Conservation (phyloP, 2,329 filamentous ascomycete species). For the Cordyceps fumosorosea region DNA sequence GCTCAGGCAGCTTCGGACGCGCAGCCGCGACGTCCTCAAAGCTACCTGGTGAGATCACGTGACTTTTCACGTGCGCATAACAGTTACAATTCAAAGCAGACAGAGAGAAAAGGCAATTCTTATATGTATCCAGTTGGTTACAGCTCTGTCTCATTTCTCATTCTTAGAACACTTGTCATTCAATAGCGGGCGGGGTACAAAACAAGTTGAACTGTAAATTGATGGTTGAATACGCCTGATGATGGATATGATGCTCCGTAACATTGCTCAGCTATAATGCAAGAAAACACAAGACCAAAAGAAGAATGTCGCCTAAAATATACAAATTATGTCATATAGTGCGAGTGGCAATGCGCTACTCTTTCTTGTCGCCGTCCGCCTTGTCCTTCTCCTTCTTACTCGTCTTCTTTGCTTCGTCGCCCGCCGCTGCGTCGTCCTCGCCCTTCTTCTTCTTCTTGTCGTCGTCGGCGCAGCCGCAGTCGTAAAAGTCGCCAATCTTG, state of each 20-base stretch:
- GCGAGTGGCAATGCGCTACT: background rate
- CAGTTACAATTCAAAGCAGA: no score
- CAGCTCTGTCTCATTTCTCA: background rate
- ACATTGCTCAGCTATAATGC: background rate
- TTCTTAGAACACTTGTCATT: no score
- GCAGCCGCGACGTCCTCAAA: constrained; percentile 13
- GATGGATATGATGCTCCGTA: background rate
- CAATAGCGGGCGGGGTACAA: background rate
- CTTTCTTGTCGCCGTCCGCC: background rate
- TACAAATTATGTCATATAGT: background rate
- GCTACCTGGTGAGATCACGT: constrained; percentile 11
- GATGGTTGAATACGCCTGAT: background rate
- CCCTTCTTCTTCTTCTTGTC: constrained; percentile 36
- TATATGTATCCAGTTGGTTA: background rate
- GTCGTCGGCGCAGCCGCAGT: constrained; percentile 65
- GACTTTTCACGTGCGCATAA: constrained; percentile 1
- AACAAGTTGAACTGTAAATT: background rate
- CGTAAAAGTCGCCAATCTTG: constrained; percentile 64
- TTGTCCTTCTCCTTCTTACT: constrained; percentile 5
- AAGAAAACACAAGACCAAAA: background rate
- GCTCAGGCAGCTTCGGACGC: constrained; percentile 16
- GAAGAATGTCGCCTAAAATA: background rate
- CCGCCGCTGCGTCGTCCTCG: background rate
- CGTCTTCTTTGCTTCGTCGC: background rate
- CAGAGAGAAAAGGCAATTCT: background rate